A percentile compares a stretch with the other conserved stretches of the same genome.
phyloP scores from a whole-genome alignment of 1,284 basidiomycete species.

The Blastosporella zonata region DNA sequence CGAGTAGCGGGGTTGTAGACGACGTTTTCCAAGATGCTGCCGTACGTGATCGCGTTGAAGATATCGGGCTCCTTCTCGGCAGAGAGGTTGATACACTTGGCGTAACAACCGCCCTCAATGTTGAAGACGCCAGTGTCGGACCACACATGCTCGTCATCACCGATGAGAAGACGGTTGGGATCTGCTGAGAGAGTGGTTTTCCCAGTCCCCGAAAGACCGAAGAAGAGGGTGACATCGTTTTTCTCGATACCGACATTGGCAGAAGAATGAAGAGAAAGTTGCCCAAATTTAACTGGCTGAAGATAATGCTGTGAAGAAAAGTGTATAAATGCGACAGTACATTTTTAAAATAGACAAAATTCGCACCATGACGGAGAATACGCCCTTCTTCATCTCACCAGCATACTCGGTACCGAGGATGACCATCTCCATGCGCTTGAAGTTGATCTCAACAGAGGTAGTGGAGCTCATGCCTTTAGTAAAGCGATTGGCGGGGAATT shows the following conservation, averaged over 20 bases:
- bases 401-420: slow-evolving; percentile 99
- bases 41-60: slow-evolving; percentile 92
- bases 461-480: slow-evolving; percentile 99
- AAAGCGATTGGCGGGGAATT: slow-evolving; percentile 99
- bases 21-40: slow-evolving; percentile 98
- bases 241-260: slow-evolving; percentile 92
- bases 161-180: slow-evolving; percentile 87
- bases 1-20: slow-evolving; percentile 93
- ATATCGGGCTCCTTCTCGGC: slow-evolving; percentile 98
- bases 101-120: slow-evolving; percentile 99
- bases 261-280: slow-evolving; percentile 98
- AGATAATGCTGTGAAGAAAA: slow-evolving; percentile 78
- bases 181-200: slow-evolving; percentile 98
- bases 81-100: slow-evolving; percentile 97
- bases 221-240: slow-evolving; percentile 97
- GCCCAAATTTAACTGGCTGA: slow-evolving; percentile 98
- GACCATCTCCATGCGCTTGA: slow-evolving; percentile 99
- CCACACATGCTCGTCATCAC: slow-evolving; percentile 99
- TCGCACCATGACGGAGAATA: slow-evolving; percentile 95
- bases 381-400: slow-evolving; percentile 99
- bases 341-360: slow-evolving; percentile 6
- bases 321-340: slow-evolving; percentile 8
- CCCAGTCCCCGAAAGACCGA: slow-evolving; percentile 97
- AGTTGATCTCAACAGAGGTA: slow-evolving; percentile 99
- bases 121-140: slow-evolving; percentile 98